A percentile compares a stretch with the other conserved stretches of the same genome.
These are phyloP conservation scores for Acidiella bohemica DNA, from an alignment of 495 filamentous ascomycete species.

Conservation along the genomic window DNA sequence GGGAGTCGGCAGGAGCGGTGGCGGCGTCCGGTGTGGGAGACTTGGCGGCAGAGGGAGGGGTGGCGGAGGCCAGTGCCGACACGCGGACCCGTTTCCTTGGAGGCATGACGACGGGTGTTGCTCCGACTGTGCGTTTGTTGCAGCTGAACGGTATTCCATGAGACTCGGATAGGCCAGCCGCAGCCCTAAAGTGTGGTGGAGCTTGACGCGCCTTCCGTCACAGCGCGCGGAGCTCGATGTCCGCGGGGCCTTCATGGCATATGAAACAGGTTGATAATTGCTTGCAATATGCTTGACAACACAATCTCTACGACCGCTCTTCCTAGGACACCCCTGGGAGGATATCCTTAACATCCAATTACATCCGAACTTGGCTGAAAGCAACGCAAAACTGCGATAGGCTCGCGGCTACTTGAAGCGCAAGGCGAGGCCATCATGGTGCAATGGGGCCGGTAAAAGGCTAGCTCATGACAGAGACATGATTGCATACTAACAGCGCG, in stretches of 20 bases:
- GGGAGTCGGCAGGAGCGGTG: conserved; percentile 6
- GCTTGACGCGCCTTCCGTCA: too few relatives aligned
- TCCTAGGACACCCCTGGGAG: too few relatives aligned
- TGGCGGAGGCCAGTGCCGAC: conserved; percentile 14
- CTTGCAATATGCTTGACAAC: too few relatives aligned
- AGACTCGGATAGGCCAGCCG: too few relatives aligned
- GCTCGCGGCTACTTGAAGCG: background rate
- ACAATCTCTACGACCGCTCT: too few relatives aligned
- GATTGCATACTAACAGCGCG: background rate
- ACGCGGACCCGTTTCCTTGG: conserved; percentile 14
- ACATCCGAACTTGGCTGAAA: background rate
- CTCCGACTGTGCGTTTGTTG: too few relatives aligned
- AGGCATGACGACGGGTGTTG: conserved; percentile 14
- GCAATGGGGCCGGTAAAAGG: conserved; percentile 3
- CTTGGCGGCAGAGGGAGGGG: conserved; percentile 9
- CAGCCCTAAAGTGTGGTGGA: too few relatives aligned
- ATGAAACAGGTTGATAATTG: too few relatives aligned
- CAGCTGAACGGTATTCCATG: too few relatives aligned
- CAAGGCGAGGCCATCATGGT: conserved; percentile 3
- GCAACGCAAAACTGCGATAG: background rate
- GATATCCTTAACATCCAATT: background rate
- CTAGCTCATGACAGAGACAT: too few relatives aligned
- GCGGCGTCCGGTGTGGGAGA: conserved; percentile 12
- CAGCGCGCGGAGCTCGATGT: too few relatives aligned
- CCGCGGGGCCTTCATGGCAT: too few relatives aligned